These are phyloP conservation scores for Buddleja alternifolia DNA, from an alignment of 257 asterid genomes.

Conservation along the genomic window DNA sequence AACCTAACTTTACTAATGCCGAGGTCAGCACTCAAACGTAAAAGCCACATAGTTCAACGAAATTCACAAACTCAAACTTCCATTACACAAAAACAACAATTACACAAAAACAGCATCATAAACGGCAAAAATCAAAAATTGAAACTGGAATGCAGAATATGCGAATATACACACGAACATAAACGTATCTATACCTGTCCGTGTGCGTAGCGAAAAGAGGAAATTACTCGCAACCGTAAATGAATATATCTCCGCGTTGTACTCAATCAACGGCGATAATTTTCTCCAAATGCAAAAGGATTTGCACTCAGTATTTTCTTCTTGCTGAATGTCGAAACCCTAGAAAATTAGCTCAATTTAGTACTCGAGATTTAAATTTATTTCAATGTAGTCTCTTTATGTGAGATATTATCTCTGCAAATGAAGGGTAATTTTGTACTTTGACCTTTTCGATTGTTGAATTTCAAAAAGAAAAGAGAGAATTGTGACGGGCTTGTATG, in stretches of 20 bases:
- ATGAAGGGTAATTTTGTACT: too few relatives aligned
- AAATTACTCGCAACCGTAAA: conserved; percentile 6
- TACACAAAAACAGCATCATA: too few relatives aligned
- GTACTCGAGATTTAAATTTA: too few relatives aligned
- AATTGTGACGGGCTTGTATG: too few relatives aligned
- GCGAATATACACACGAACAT: conserved; percentile 1
- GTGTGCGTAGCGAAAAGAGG: too few relatives aligned
- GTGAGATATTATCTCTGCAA: too few relatives aligned
- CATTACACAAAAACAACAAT: background rate
- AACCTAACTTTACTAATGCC: background rate
- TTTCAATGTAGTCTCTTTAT: too few relatives aligned
- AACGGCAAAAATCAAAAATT: background rate
- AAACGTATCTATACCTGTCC: too few relatives aligned
- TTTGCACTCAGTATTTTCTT: conserved; percentile 1
- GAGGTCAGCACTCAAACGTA: background rate
- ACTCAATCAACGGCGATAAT: background rate
- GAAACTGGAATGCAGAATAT: background rate
- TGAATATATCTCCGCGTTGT: background rate
- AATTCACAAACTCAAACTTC: background rate
- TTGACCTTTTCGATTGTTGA: too few relatives aligned
- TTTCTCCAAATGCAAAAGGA: background rate
- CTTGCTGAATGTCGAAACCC: conserved; percentile 19
- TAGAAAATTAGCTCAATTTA: conserved; percentile 17
- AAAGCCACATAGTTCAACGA: background rate
- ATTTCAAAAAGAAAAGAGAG: too few relatives aligned